Percentiles rank a stretch among this genome's conserved stretches.
Conservation (phyloP, 768 basidiomycete genomes). For the Mycena chlorophos region DNA sequence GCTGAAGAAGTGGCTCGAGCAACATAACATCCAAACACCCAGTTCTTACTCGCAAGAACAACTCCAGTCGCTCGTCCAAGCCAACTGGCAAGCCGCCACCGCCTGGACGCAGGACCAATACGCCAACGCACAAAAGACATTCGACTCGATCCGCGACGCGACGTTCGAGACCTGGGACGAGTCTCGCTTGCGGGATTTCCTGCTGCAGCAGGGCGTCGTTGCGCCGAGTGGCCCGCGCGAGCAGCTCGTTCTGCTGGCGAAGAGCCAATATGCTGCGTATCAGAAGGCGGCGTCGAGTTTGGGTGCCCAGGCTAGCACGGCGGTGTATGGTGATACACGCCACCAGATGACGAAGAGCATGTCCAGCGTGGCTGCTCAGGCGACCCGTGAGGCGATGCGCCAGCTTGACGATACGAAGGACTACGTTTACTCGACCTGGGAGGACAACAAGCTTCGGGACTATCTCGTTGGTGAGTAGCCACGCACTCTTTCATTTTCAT, state of each 20-base stretch:
- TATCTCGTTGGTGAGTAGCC: conserved; percentile 59
- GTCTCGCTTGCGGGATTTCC: conserved; percentile 73
- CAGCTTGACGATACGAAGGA: conserved; percentile 75
- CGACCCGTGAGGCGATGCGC: conserved; percentile 50
- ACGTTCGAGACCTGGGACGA: conserved; percentile 86
- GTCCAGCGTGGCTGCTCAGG: conserved; percentile 48
- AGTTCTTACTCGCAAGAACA: conserved; percentile 42
- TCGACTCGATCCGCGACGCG: conserved; percentile 56
- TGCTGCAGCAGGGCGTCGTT: conserved; percentile 86
- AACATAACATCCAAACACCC: conserved; percentile 61
- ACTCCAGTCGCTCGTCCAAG: conserved; percentile 49
- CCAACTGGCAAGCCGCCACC: conserved; percentile 58
- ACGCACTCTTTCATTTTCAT: neutral
- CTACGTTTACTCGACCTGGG: conserved; percentile 89
- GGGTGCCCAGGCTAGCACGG: conserved; percentile 51
- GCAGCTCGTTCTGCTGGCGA: conserved; percentile 76
- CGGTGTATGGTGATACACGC: conserved; percentile 47
- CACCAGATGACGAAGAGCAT: conserved; percentile 41
- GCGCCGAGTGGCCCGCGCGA: conserved; percentile 78
- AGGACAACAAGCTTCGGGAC: conserved; percentile 66
- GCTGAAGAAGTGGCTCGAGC: conserved; percentile 67
- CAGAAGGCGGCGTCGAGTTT: conserved; percentile 59
- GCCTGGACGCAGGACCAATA: conserved; percentile 68
- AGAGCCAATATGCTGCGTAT: conserved; percentile 65
- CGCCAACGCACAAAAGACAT: conserved; percentile 59